phyloP scores from a whole-genome alignment of 2,329 filamentous ascomycete species.

The Botrytis squamosa region DNA sequence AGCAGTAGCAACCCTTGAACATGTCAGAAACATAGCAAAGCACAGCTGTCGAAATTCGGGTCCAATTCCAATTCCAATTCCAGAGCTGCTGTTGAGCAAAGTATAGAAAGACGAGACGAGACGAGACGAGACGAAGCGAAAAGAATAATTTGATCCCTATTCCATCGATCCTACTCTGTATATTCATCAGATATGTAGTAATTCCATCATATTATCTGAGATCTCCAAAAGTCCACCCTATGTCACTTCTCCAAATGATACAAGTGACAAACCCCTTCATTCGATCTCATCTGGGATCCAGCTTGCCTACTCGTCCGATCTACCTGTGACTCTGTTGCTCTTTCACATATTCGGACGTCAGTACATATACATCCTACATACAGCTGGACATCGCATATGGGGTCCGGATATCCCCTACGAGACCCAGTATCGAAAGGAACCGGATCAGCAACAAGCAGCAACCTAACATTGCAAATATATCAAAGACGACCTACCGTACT shows the following conservation, averaged over 20 bases:
- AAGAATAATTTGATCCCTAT: not conserved
- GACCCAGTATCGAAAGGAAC: not conserved
- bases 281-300: conserved; percentile 10
- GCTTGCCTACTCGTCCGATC: not conserved
- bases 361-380: not conserved
- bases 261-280: not conserved
- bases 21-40: not conserved
- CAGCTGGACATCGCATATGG: not conserved
- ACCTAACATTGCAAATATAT: not conserved
- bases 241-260: not conserved
- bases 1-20: not conserved
- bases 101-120: not conserved
- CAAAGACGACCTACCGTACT: not conserved
- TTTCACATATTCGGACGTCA: conserved; percentile 4
- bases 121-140: conserved; percentile 5
- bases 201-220: not conserved
- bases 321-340: not conserved
- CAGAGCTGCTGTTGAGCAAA: not conserved
- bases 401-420: not conserved
- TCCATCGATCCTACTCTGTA: not conserved
- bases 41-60: not conserved
- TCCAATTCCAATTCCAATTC: not conserved
- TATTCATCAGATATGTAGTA: not conserved
- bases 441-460: not conserved
- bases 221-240: not conserved